Base-by-base conservation (phyloP, 305 asterid genomes). In the Fraxinus dipetala region DNA sequence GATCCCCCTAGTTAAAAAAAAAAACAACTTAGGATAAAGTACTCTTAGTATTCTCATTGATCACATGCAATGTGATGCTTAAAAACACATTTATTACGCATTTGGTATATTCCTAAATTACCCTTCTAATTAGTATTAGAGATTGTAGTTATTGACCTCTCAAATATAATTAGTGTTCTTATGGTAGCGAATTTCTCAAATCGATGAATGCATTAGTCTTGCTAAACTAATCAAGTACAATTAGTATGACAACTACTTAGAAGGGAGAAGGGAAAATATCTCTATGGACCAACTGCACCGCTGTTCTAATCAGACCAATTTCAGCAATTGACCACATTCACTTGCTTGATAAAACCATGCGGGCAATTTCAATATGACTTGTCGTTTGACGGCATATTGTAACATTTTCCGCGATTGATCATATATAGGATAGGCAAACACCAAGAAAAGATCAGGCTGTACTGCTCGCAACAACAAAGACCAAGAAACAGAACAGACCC, bases 401-500 rank as follows among this genome's bases (percentile, higher is more conserved):
- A 14, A 28, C 28, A 0, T 61, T 74, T 76, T 43, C 13, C 75
- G 54, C 79, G 80, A 32, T 54, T 48, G 75, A 4, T 63, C 77
- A 3, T 48, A 34, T n/a, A 59, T 82, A 91, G 95, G 95, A 4
- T 77, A 89, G 87, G 94, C 94, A 26, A 91, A 91, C 91, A 91
- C 84, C 92, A 0, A 92, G 91, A 10, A 88, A 88, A 93, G 90
- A 36, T 59, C 92, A 88, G 69, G 78, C 89, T 0, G 92, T 92
- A 78, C 76, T 90, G 77, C 91, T 92, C 77, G 94, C 89, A 8
- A 92, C 96, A 20, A 48, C 92, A 0, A 92, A 92, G 87, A 92
- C 96, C 73, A 89, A 92, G 90, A 92, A 88, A 61, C 96, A 92
- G 88, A 90, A 87, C 81, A 90, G 28, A 89, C 87, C 96, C 96